Base-by-base conservation (phyloP, 441 rosid species). In the Biscutella auriculata region DNA sequence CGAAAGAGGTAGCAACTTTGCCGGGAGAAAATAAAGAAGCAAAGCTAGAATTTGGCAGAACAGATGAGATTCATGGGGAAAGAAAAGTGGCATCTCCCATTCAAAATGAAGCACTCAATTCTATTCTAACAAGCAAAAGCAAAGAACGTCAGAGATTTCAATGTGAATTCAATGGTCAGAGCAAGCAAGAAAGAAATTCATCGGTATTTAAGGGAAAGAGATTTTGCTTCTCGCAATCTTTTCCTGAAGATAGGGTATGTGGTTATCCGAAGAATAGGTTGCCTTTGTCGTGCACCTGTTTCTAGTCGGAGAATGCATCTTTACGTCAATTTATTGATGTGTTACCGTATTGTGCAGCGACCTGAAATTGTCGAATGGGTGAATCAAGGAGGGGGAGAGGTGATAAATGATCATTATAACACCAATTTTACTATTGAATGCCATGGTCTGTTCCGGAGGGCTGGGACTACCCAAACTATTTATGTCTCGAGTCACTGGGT, bases 401-500 rank as follows among this genome's bases (percentile, higher is more conserved):
- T 94, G 60, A 80, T 82, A 44, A 51, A 71, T 64, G 80, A 75
- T 71, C 54, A 46, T 33, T 51, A 76, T 53, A 69, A 68, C 45
- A 80, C 77, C 27, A 62, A 82, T 66, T 94, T 81, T 71, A 80
- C 79, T 16, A 64, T 94, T 25, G 95, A 94, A 54, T 77, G 92
- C 71, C 97, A 94, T 77, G 96, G 97, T 32, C 42, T 56, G 71
- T 65, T 69, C 66, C 68, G 54, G 43, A 53, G 71, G 67, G 57
- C 55, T 36, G 60, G 53, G 61, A 66, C 36, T 66, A 23, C 63
- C 27, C 51, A 63, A 41, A 78, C 73, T 71, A 80, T 72, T 50
- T 76, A 49, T 78, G 88, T 94, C 49, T 94, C 99, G 47, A 87
- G 88, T 73, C 99, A 94, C 40, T 94, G 99, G 99, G 73, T 90